Percentiles rank a stretch among this genome's conserved stretches.
Evolutionary conservation across 2,329 filamentous ascomycete species (phyloP).

Genomic region (Phyllosticta citribraziliensis): DNA sequence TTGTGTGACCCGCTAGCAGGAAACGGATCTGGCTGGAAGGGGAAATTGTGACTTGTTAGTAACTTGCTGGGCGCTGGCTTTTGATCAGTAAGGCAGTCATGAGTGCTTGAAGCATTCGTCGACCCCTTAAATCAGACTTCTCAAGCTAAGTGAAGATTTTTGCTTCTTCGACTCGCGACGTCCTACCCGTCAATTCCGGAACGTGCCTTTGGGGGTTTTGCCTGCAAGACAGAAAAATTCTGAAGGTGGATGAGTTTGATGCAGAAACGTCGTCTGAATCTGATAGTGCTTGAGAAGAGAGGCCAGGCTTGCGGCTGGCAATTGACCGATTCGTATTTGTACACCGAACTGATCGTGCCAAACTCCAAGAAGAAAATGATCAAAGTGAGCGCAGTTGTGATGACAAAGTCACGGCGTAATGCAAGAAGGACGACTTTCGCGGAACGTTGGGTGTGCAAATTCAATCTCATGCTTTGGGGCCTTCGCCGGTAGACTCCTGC

Average conservation of each 20-base stretch:
- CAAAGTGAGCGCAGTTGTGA: background rate
- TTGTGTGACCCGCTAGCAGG: background rate
- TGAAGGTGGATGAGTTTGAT: background rate
- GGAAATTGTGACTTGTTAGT: background rate
- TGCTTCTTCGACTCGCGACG: background rate
- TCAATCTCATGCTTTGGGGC: background rate
- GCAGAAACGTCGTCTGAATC: background rate
- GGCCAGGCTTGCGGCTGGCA: background rate
- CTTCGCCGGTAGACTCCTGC: constrained; percentile 6
- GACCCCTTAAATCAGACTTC: background rate
- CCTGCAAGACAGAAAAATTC: background rate
- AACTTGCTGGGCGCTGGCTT: background rate
- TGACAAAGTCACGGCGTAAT: background rate
- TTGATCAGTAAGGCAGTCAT: background rate
- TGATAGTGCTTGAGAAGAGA: background rate
- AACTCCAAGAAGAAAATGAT: background rate
- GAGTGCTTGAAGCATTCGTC: background rate
- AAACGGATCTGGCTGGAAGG: background rate
- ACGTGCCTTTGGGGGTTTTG: background rate
- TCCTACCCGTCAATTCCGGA: background rate
- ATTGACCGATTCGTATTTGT: background rate
- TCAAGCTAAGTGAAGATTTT: background rate
- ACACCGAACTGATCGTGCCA: background rate
- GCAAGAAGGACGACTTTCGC: background rate
- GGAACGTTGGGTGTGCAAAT: background rate